Conservation (phyloP, 495 filamentous ascomycete species). For the Xylaria grammica region DNA sequence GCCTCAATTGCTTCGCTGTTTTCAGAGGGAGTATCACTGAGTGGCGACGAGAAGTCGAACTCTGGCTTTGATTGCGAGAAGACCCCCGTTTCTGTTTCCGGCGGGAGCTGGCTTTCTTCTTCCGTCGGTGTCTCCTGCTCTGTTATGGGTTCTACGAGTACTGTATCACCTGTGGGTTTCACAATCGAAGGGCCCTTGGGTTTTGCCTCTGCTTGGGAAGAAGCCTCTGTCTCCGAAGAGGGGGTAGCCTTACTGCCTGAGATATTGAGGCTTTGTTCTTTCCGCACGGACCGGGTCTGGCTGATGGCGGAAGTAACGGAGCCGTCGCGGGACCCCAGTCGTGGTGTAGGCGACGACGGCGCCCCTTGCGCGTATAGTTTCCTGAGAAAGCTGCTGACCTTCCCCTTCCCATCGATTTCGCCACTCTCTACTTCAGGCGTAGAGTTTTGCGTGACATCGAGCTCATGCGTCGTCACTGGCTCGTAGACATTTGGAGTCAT, state of each 20-base stretch:
- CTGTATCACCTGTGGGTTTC: neutral
- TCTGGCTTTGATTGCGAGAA: conserved; percentile 36
- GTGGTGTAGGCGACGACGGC: neutral
- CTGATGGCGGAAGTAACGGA: conserved; percentile 6
- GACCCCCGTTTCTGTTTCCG: neutral
- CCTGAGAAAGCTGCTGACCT: conserved; percentile 11
- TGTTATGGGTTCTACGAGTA: conserved; percentile 9
- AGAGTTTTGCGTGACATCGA: neutral
- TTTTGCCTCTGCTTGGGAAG: neutral
- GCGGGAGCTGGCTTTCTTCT: neutral
- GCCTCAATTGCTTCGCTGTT: neutral
- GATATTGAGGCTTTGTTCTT: conserved; percentile 1
- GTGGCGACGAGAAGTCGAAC: conserved; percentile 32
- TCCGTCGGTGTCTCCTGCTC: neutral
- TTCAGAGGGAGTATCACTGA: neutral
- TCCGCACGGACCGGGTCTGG: neutral
- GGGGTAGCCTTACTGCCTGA: neutral
- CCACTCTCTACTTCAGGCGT: conserved; percentile 1
- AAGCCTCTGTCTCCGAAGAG: neutral
- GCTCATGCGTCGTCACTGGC: neutral
- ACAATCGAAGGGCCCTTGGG: neutral
- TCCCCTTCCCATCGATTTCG: neutral
- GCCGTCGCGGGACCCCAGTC: neutral
- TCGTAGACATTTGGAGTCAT: conserved; percentile 7
- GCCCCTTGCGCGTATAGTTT: conserved; percentile 2